phyloP scores from a whole-genome alignment of 2,329 filamentous ascomycete genomes.

The Pseudodiploospora longispora region DNA sequence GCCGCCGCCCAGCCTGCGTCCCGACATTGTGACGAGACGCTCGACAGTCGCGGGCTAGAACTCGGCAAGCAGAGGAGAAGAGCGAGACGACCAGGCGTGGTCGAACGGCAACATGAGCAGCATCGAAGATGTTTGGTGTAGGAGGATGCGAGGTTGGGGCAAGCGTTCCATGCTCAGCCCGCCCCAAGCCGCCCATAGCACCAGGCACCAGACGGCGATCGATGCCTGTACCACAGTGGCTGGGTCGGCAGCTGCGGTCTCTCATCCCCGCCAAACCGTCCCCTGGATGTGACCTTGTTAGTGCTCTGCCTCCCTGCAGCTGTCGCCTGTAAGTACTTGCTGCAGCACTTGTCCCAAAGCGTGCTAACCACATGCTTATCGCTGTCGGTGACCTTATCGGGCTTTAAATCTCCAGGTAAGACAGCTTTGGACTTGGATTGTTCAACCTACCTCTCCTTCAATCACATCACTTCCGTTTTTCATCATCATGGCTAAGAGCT shows the following conservation, averaged over 20 bases:
- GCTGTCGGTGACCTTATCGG: constrained; percentile 1
- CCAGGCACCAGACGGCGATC: no score
- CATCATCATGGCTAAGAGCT: constrained; percentile 37
- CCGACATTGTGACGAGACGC: constrained; percentile 52
- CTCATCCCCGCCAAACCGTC: no score
- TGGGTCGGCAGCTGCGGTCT: no score
- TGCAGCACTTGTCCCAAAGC: no score
- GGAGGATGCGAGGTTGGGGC: no score
- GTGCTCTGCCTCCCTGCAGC: no score
- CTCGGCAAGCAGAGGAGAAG: not conserved
- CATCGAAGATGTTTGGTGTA: constrained; percentile 8
- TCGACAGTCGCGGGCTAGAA: not conserved
- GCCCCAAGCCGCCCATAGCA: no score
- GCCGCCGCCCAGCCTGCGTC: constrained; percentile 83
- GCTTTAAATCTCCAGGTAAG: not conserved
- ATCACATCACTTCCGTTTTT: constrained; percentile 1
- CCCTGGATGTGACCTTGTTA: no score
- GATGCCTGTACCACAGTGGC: no score
- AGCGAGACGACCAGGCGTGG: constrained; percentile 25
- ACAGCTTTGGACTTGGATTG: not conserved
- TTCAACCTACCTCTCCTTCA: constrained; percentile 9
- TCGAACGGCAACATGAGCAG: constrained; percentile 26
- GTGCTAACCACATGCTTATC: not conserved
- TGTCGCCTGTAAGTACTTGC: no score
- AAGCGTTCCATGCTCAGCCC: no score